These are phyloP conservation scores for Cunninghamia lanceolata DNA, from an alignment of 75 land plant genomes.

Conservation along the genomic window DNA sequence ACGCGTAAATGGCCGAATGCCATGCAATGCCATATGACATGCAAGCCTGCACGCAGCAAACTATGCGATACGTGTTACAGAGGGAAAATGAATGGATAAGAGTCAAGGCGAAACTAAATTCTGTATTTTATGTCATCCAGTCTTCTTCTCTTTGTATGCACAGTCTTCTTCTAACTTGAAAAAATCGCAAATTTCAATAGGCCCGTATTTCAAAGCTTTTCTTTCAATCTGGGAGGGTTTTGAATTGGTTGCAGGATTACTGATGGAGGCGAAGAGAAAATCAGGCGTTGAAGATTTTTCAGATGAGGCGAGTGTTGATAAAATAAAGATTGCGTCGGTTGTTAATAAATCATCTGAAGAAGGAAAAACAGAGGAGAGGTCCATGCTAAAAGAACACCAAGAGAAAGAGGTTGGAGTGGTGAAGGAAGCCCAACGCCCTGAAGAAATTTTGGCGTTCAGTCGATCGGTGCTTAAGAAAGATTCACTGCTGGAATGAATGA, in stretches of 20 bases:
- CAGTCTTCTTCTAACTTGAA: too few relatives aligned
- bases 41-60: too few relatives aligned
- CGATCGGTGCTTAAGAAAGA: background rate
- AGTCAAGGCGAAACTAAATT: too few relatives aligned
- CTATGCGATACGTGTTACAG: too few relatives aligned
- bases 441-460: background rate
- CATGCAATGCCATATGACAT: too few relatives aligned
- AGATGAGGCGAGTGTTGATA: background rate
- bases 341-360: background rate
- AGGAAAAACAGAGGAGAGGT: background rate
- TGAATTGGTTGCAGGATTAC: background rate
- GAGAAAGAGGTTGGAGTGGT: background rate
- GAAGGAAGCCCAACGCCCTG: background rate
- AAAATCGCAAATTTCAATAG: too few relatives aligned
- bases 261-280: background rate
- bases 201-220: too few relatives aligned
- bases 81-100: too few relatives aligned
- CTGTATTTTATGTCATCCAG: too few relatives aligned
- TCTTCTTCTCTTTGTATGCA: too few relatives aligned
- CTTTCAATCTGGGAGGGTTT: background rate
- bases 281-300: background rate
- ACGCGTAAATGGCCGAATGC: too few relatives aligned
- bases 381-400: background rate
- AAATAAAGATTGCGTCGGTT: background rate
- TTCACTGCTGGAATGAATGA: background rate